Evolutionary conservation across 2,329 filamentous ascomycete genomes (phyloP).

Genomic region (Arthrobotrys megalospora): DNA sequence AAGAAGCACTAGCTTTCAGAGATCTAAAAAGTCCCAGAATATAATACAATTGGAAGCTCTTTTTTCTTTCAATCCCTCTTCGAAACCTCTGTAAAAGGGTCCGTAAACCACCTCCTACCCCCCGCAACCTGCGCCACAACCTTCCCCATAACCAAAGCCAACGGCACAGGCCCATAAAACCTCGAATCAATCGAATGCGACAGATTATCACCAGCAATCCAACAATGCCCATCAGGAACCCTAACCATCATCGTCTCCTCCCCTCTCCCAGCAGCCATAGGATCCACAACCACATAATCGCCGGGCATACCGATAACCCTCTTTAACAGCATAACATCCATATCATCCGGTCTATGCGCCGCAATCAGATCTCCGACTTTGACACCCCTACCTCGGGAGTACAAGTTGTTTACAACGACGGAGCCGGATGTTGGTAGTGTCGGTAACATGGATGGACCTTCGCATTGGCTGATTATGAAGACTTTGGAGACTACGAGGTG

Average conservation of each 20-base stretch:
- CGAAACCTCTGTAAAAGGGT: conserved; percentile 28
- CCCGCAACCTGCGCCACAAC: conserved; percentile 74
- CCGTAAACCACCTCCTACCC: conserved; percentile 71
- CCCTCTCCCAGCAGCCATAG: conserved; percentile 59
- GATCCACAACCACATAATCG: conserved; percentile 71
- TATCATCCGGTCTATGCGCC: conserved; percentile 81
- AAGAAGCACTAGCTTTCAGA: conserved; percentile 8
- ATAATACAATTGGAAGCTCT: background rate
- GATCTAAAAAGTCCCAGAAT: conserved; percentile 8
- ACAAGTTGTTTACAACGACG: conserved; percentile 78
- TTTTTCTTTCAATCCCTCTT: conserved; percentile 28
- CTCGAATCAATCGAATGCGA: conserved; percentile 87
- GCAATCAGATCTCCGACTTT: conserved; percentile 86
- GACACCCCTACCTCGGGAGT: conserved; percentile 78
- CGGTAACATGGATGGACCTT: conserved; percentile 90
- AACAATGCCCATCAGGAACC: conserved; percentile 93
- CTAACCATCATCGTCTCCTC: conserved; percentile 67
- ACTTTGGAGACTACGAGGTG: conserved; percentile 76
- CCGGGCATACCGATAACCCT: conserved; percentile 81
- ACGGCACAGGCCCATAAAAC: conserved; percentile 85
- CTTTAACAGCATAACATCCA: conserved; percentile 78
- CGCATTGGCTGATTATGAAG: conserved; percentile 74
- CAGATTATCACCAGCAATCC: conserved; percentile 90
- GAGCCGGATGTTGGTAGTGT: conserved; percentile 80
- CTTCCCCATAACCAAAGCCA: conserved; percentile 88